Evolutionary conservation across 2,329 filamentous ascomycete genomes (phyloP), one percentile per base, ranked within the genome.

Genomic region (Ceratocystis cubensis): DNA sequence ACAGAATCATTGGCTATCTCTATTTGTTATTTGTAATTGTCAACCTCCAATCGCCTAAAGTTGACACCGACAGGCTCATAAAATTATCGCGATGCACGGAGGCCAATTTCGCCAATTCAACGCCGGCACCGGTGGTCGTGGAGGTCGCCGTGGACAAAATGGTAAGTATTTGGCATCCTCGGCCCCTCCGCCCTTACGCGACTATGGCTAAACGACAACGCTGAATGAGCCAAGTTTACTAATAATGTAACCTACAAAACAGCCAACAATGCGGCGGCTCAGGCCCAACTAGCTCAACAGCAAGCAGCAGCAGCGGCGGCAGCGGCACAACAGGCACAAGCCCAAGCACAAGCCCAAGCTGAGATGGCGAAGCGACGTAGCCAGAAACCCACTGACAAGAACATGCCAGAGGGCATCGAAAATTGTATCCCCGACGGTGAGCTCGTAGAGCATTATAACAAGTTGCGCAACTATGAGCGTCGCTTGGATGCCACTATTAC

Each of bases 341-440:
- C 83, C 69, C 80, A 81, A 68, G 78, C 78, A 28, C 79, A 77
- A 50, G 67, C 50, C 75, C 76, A 80, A 70, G 83, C 84, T 57
- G 87, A 89, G 74, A 80, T 84, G 69, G 86, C 88, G 59, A 91
- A 92, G 75, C 85, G 91, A 69, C 86, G 90, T 71, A 91, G 89
- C 73, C 86, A 87, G 73, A 95, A 93, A 76, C 94, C 94, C 1
- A 96, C 91, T 67, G 94, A 99, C 76, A 96, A 91, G 81, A 94
- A 91, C 72, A 85, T 99, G 30, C 92, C 94, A 48, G 92, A 97
- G 70, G 91, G 90, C 66, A 82, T 96, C 57, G 92, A 95, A 71
- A 86, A 91, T 61, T 84, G 88, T 70, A 84, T 91, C 69, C 85
- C 96, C 70, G 91, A 78, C 61, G 69, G 89, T 69, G 89, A 96